Evolutionary conservation across 805 yeast species (phyloP), one percentile per base, ranked within the genome.

Genomic region (Komagataella pastoris): DNA sequence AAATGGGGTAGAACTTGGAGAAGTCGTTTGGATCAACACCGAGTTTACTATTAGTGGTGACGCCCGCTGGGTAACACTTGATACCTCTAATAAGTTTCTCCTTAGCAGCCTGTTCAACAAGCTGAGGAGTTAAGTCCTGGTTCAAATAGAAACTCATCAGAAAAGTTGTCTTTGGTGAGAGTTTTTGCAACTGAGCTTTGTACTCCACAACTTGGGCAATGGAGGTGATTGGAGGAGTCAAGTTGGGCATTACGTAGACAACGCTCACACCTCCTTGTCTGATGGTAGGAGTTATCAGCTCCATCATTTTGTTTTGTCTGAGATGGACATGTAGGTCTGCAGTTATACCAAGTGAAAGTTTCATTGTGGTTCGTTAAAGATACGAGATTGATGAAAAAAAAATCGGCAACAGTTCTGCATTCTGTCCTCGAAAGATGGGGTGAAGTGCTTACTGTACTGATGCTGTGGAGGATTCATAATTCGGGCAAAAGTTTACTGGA

Each of bases 1-100:
- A 93, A 7, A 93, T 75, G 3, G 97, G 96, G 65, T 89, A 93
- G 61, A 90, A 93, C 5, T 76, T 81, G 49, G 84, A 77, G 67
- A 93, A 93, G 61, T 91, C 96, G 59, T 89, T 88, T 21, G 95
- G 95, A 65, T 86, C 93, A 21, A 93, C 97, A 50, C 99, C 99
- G 3, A 83, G 86, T 49, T 77, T 67, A 7, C 97, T 88, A 70
- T 93, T 93, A 45, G 99, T 93, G n/a, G 99, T 93, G 36, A 93
- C 99, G 47, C 99, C 99, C 1, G 98, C 97, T 46, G 99, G 99
- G 65, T 93, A 93, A 65, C 96, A 89, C 66, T 93, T 93, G 58
- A 93, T 88, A 52, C 99, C 99, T 30, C 81, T 74, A 52, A 91
- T 81, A 44, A 80, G 81, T 1, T 82, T 82, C 17, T 68, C 60